Conservation (phyloP, 2,329 filamentous ascomycete genomes). For the Elsinoe arachidis region DNA sequence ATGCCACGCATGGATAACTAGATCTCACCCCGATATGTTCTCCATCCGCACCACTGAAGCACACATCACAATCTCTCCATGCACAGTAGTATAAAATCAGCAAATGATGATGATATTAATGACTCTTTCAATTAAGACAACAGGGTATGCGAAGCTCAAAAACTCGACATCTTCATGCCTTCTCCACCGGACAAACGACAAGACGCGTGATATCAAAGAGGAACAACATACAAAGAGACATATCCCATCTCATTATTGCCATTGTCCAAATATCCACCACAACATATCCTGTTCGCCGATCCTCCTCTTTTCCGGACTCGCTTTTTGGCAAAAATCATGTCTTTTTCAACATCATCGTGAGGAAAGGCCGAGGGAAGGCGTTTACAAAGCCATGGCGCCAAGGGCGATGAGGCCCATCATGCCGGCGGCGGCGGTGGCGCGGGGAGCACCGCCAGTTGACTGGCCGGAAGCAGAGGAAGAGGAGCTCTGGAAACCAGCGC, state of each 20-base stretch:
- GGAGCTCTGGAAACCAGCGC: not conserved
- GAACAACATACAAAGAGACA: conserved; percentile 4
- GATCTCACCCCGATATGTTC: too few species aligned
- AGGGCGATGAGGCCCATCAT: conserved; percentile 17
- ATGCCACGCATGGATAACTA: too few species aligned
- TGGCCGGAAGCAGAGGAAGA: conserved; percentile 2
- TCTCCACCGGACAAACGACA: not conserved
- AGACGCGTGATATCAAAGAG: not conserved
- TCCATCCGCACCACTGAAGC: too few species aligned
- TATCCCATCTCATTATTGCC: not conserved
- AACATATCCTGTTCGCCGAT: not conserved
- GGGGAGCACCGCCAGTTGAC: conserved; percentile 13
- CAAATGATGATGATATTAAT: not conserved
- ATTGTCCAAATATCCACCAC: not conserved
- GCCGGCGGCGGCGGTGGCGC: conserved; percentile 15
- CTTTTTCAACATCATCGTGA: conserved; percentile 5
- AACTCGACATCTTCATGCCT: not conserved
- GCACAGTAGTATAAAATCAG: not conserved
- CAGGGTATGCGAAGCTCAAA: not conserved
- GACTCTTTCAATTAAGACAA: not conserved
- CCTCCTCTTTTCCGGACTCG: not conserved
- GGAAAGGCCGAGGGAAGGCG: not conserved
- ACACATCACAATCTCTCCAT: too few species aligned
- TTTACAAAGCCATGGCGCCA: conserved; percentile 17
- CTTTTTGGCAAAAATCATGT: not conserved